phyloP scores from a whole-genome alignment of 768 basidiomycete genomes.

The Clathrus columnatus region DNA sequence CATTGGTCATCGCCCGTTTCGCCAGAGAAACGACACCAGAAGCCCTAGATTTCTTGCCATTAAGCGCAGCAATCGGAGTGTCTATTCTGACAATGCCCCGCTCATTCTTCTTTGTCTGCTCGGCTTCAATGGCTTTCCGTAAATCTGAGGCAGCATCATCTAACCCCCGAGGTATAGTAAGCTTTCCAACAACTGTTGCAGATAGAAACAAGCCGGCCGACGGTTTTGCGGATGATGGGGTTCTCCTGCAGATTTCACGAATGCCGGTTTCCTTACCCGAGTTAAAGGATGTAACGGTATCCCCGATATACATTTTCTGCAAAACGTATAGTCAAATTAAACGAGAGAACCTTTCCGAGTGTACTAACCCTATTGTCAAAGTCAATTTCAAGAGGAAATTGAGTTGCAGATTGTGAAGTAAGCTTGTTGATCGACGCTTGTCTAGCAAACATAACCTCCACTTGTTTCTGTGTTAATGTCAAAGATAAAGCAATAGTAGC shows the following conservation, averaged over 20 bases:
- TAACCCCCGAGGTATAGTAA: conserved; percentile 56
- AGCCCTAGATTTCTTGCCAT: conserved; percentile 34
- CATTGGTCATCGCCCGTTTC: conserved; percentile 9
- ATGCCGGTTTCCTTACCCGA: conserved; percentile 3
- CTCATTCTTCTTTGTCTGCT: conserved; percentile 41
- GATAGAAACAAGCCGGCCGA: conserved; percentile 62
- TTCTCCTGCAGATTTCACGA: conserved; percentile 60
- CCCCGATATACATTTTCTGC: conserved; percentile 35
- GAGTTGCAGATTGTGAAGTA: neutral
- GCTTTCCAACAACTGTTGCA: conserved; percentile 67
- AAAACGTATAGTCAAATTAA: neutral
- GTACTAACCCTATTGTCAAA: conserved; percentile 4
- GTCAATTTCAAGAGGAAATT: conserved; percentile 9
- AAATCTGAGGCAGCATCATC: conserved; percentile 35
- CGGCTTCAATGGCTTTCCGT: conserved; percentile 27
- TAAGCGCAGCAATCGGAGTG: conserved; percentile 22
- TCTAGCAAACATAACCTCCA: conserved; percentile 5
- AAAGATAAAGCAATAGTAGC: conserved; percentile 6
- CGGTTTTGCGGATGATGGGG: conserved; percentile 47
- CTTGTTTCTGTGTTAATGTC: conserved; percentile 9
- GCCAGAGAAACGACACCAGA: no score
- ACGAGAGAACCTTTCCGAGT: neutral
- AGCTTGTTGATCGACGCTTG: neutral
- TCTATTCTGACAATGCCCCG: conserved; percentile 38
- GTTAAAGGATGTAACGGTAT: conserved; percentile 17